Base-by-base conservation (phyloP, 129 eudicot species). In the Centella asiatica region DNA sequence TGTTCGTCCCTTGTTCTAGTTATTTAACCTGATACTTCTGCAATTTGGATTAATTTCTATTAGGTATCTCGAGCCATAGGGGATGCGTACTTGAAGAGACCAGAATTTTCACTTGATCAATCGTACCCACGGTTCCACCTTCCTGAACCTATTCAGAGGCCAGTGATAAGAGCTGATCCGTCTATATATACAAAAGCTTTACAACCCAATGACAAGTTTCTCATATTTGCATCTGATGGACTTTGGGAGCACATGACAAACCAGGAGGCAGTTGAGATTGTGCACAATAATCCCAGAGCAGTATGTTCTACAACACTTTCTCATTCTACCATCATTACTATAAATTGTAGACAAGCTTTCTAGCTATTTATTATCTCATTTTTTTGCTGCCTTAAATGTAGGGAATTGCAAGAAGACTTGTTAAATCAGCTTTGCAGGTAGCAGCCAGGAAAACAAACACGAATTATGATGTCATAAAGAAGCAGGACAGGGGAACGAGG, bases 181-280 rank as follows among this genome's bases (percentile, higher is more conserved):
- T 39, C 47, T 8, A 12, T 65, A 18, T 44, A 2, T 23, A 17
- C 36, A 2, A 60, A 63, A 39, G 15, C 34, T 7, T 39, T 69
- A 19, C 23, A 18, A 27, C 53, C 75, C 4, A 31, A 39, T 45
- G 79, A 74, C 63, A 64, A 17, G 47, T 74, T 74, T 44, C 27
- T 74, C 12, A 70, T 74, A 34, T 74, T 74, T 56, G 79, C 79
- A n/a, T 74, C 79, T 4, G 66, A 68, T 62, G 79, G 79, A 24
- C 66, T 74, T 3, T 74, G 79, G 79, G 74, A 68, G 2, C 61
- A 68, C 49, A 17, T 74, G 33, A 29, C 74, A 5, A 63, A 61
- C 37, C 60, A 68, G 44, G 37, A 64, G 19, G 79, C 71, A 24
- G 70, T 74, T 5, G 74, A 74, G 20, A 46, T 75, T 55, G 71